phyloP scores from a whole-genome alignment of 2,329 filamentous ascomycete species.

The Aspergillus fumigatus region DNA sequence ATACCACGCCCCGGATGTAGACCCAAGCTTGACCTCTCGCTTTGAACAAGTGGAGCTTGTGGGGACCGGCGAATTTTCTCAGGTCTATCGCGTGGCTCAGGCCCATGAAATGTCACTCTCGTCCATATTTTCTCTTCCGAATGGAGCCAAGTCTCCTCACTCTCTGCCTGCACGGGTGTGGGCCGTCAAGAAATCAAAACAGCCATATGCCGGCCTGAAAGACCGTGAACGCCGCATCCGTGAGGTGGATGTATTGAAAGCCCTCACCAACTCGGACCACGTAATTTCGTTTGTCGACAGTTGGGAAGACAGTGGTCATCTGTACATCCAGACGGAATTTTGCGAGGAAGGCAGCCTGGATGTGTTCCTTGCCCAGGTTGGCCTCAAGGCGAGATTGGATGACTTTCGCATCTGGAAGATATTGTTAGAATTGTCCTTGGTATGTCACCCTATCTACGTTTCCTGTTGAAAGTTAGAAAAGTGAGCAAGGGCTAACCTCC shows the following conservation, averaged over 20 bases:
- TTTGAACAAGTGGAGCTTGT: conserved; percentile 78
- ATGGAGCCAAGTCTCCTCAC: conserved; percentile 49
- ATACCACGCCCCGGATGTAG: conserved; percentile 67
- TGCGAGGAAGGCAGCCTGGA: conserved; percentile 92
- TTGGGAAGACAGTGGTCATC: conserved; percentile 79
- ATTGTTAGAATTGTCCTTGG: conserved; percentile 75
- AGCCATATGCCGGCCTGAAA: conserved; percentile 69
- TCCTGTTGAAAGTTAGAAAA: not conserved
- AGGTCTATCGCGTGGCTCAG: conserved; percentile 74
- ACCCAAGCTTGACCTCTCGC: conserved; percentile 65
- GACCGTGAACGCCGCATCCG: conserved; percentile 80
- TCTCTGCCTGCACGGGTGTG: conserved; percentile 61
- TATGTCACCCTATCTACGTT: conserved; percentile 46
- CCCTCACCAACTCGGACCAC: conserved; percentile 76
- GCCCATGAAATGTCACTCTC: conserved; percentile 34
- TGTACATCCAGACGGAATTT: conserved; percentile 97
- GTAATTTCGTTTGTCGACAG: conserved; percentile 77
- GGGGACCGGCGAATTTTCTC: conserved; percentile 88
- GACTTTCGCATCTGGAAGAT: conserved; percentile 99
- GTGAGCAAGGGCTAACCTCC: conserved; percentile 5
- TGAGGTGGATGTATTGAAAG: conserved; percentile 74
- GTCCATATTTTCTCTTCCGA: conserved; percentile 42
- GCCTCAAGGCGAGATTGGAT: conserved; percentile 79
- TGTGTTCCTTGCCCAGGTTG: conserved; percentile 76
- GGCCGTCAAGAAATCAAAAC: conserved; percentile 89